Percentiles rank a stretch among this genome's conserved stretches.
Evolutionary conservation across 352 stramenopile species (phyloP).

Genomic region (Globisporangium radiosum): DNA sequence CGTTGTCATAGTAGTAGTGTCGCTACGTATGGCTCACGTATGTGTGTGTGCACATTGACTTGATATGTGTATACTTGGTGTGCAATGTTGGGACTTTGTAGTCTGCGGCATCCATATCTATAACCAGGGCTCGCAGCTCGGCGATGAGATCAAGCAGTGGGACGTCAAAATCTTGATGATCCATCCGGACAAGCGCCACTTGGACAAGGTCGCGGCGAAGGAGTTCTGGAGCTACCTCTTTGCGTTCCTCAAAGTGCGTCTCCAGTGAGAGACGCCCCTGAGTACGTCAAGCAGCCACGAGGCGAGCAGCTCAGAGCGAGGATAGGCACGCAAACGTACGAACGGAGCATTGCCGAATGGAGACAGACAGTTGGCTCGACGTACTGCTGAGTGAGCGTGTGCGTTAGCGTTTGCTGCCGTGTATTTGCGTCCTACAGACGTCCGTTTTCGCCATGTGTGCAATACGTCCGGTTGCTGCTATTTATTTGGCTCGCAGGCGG

Average conservation of each 20-base stretch:
- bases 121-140: slow-evolving; percentile 72
- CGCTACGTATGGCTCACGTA: background rate
- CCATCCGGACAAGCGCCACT: slow-evolving; percentile 86
- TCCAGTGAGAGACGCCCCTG: slow-evolving; percentile 37
- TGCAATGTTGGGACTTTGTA: slow-evolving; percentile 12
- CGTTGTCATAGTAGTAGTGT: no score
- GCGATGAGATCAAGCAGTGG: slow-evolving; percentile 85
- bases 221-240: slow-evolving; percentile 90
- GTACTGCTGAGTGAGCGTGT: no score
- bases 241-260: slow-evolving; percentile 74
- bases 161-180: slow-evolving; percentile 91
- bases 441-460: no score
- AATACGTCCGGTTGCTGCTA: no score
- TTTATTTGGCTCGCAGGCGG: no score
- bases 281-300: no score
- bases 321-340: no score
- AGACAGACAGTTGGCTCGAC: no score
- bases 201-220: slow-evolving; percentile 86
- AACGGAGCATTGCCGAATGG: no score
- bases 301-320: no score
- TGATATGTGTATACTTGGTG: background rate
- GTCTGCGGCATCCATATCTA: slow-evolving; percentile 84
- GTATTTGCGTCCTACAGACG: no score
- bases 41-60: background rate
- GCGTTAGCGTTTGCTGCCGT: no score